Percentiles rank a stretch among this genome's conserved stretches.
These are phyloP conservation scores for Handroanthus guayacan DNA, from an alignment of 257 asterid species.

Conservation along the genomic window DNA sequence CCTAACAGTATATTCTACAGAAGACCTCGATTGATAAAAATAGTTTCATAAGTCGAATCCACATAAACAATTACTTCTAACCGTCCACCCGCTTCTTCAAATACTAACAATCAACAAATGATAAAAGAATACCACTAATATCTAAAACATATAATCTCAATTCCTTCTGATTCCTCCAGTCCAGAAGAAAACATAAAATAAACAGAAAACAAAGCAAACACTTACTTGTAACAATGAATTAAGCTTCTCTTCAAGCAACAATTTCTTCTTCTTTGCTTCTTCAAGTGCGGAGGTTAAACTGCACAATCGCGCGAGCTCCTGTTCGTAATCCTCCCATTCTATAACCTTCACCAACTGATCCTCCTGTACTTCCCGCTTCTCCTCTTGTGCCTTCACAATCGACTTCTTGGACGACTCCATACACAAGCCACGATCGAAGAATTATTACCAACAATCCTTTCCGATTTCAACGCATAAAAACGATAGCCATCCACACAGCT, in stretches of 20 bases:
- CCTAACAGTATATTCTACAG: neutral
- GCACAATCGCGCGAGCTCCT: conserved; percentile 80
- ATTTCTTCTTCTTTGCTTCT: conserved; percentile 69
- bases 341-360: conserved; percentile 54
- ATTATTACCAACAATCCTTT: conserved; percentile 20
- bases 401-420: conserved; percentile 61
- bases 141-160: neutral
- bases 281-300: conserved; percentile 80
- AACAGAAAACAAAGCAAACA: neutral
- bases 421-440: conserved; percentile 46
- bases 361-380: conserved; percentile 43
- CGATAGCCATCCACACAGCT: conserved; percentile 43
- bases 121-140: neutral
- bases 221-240: conserved; percentile 66
- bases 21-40: neutral
- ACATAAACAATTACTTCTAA: conserved; percentile 1
- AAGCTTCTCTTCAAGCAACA: conserved; percentile 63
- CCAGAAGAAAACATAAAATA: neutral
- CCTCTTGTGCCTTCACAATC: conserved; percentile 49
- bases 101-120: neutral
- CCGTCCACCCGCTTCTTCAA: neutral
- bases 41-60: conserved; percentile 9
- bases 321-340: conserved; percentile 95
- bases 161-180: neutral
- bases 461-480: conserved; percentile 45